Evolutionary conservation across 441 rosid genomes (phyloP).

Genomic region (Gossypium gossypioides): DNA sequence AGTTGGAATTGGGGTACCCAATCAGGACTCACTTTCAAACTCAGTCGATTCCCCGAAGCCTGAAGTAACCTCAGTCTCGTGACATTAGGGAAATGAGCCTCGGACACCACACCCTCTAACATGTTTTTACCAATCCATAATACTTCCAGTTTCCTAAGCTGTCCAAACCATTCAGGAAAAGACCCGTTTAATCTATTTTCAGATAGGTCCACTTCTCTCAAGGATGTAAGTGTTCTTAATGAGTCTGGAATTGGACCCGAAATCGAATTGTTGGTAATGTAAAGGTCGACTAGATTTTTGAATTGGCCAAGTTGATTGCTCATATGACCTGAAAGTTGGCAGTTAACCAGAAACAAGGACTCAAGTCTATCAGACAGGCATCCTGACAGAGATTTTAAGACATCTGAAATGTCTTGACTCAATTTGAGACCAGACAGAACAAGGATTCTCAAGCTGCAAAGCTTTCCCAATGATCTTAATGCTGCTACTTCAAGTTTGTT

Average conservation of each 20-base stretch:
- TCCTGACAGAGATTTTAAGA: neutral
- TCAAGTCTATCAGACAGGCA: neutral
- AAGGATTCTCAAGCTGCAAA: slow-evolving; percentile 10
- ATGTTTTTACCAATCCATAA: slow-evolving; percentile 9
- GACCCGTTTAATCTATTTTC: slow-evolving; percentile 11
- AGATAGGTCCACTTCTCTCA: slow-evolving; percentile 6
- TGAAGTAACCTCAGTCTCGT: neutral
- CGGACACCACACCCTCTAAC: slow-evolving; percentile 15
- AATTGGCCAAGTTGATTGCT: neutral
- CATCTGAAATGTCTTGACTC: neutral
- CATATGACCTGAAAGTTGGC: slow-evolving; percentile 6
- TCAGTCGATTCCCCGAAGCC: slow-evolving; percentile 2
- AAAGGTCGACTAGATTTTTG: neutral
- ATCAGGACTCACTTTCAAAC: neutral
- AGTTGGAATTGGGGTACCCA: slow-evolving; percentile 19
- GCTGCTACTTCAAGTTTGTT: slow-evolving; percentile 1
- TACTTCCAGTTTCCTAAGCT: neutral
- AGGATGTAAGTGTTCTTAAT: slow-evolving; percentile 8
- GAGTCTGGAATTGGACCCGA: slow-evolving; percentile 19
- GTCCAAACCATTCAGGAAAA: slow-evolving; percentile 11
- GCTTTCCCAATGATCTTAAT: slow-evolving; percentile 1
- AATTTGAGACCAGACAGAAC: neutral
- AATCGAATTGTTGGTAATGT: neutral
- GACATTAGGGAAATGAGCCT: slow-evolving; percentile 16
- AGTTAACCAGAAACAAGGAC: neutral